Conservation (phyloP, 768 basidiomycete genomes). For the Termitomyces sp. region DNA sequence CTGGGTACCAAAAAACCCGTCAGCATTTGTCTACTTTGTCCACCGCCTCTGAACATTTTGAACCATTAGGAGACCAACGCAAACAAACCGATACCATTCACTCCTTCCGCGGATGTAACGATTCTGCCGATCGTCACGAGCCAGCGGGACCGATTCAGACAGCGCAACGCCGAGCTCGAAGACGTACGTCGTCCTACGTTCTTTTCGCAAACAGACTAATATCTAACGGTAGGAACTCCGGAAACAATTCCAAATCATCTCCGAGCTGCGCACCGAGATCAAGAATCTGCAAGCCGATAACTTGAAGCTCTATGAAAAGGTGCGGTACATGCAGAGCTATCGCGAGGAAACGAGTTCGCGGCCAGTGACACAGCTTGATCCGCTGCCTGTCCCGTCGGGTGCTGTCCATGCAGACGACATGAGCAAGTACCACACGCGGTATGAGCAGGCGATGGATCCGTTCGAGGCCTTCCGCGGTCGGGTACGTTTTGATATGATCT, state of each 20-base stretch:
- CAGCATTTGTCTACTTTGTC: conserved; percentile 8
- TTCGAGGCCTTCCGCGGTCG: conserved; percentile 96
- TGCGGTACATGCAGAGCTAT: conserved; percentile 97
- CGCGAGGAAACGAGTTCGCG: conserved; percentile 63
- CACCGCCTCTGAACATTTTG: neutral
- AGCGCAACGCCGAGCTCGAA: conserved; percentile 94
- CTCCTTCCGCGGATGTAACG: conserved; percentile 73
- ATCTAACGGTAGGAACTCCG: conserved; percentile 66
- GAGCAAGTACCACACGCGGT: conserved; percentile 84
- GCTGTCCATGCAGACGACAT: conserved; percentile 59
- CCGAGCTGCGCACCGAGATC: conserved; percentile 89
- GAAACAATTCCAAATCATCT: conserved; percentile 91
- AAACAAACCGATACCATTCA: conserved; percentile 11
- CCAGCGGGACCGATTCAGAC: conserved; percentile 95
- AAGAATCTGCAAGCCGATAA: conserved; percentile 93
- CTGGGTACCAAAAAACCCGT: conserved; percentile 52
- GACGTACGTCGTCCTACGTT: conserved; percentile 50
- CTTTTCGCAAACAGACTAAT: too few species aligned
- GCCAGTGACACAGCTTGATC: conserved; percentile 59
- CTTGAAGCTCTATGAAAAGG: conserved; percentile 97
- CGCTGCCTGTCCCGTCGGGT: conserved; percentile 40
- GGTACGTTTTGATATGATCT: conserved; percentile 42
- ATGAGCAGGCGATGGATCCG: conserved; percentile 97
- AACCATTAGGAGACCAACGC: conserved; percentile 7
- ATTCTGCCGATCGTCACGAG: conserved; percentile 98